Evolutionary conservation across 2,329 filamentous ascomycete genomes (phyloP).

Genomic region (Dactylellina haptotyla): DNA sequence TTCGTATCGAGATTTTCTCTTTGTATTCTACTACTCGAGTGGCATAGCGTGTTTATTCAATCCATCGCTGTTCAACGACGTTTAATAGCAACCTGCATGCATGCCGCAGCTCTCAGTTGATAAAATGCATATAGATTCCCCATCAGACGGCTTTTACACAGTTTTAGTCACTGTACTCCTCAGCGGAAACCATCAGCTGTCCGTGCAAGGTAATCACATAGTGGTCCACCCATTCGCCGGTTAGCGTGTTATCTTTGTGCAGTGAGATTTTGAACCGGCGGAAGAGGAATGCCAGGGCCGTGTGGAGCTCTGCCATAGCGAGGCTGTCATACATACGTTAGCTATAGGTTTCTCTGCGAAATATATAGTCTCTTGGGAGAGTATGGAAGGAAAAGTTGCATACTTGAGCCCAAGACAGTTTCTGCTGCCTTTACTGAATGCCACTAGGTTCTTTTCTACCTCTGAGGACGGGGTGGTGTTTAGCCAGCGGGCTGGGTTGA

Average conservation of each 20-base stretch:
- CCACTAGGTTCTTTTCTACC: slow-evolving; percentile 23
- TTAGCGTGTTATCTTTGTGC: slow-evolving; percentile 2
- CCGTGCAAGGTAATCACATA: neutral
- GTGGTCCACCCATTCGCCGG: slow-evolving; percentile 10
- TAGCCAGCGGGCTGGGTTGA: slow-evolving; percentile 42
- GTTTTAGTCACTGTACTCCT: slow-evolving; percentile 12
- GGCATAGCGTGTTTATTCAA: too few relatives aligned
- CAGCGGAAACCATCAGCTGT: slow-evolving; percentile 3
- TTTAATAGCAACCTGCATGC: too few relatives aligned
- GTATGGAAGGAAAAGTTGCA: neutral
- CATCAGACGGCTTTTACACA: too few relatives aligned
- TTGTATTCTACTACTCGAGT: too few relatives aligned
- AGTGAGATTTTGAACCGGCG: slow-evolving; percentile 12
- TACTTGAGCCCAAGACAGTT: slow-evolving; percentile 15
- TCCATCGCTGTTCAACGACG: too few relatives aligned
- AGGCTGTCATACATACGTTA: slow-evolving; percentile 1
- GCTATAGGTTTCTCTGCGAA: neutral
- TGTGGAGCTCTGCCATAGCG: slow-evolving; percentile 13
- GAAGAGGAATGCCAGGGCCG: slow-evolving; percentile 3
- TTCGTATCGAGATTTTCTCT: too few relatives aligned
- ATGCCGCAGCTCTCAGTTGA: too few relatives aligned
- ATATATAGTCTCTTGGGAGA: neutral
- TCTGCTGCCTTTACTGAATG: slow-evolving; percentile 35
- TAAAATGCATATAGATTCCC: too few relatives aligned
- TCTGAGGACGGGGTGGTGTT: neutral